Percentiles rank a stretch among this genome's conserved stretches.
Evolutionary conservation across 2,329 filamentous ascomycete genomes (phyloP).

Genomic region (Pleurostoma richardsiae): DNA sequence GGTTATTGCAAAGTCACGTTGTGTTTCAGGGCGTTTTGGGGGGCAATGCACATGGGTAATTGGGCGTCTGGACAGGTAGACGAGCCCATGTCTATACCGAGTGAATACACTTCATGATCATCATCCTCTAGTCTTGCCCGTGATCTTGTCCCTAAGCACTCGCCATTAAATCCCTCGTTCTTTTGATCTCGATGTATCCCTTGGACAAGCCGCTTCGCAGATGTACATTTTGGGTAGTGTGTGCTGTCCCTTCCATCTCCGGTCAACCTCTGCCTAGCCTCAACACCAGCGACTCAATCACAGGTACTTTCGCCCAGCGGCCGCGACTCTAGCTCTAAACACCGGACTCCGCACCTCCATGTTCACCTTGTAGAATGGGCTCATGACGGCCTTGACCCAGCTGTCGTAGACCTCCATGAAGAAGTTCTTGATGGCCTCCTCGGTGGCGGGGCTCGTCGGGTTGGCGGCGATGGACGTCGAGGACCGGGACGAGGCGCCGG

Average conservation of each 20-base stretch:
- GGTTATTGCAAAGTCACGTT: conserved; percentile 2
- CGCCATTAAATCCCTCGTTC: too few relatives aligned
- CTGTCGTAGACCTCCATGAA: conserved; percentile 94
- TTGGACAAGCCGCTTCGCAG: too few relatives aligned
- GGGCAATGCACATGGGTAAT: conserved; percentile 12
- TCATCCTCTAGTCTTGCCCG: background rate
- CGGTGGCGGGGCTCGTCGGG: conserved; percentile 82
- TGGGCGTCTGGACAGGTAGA: conserved; percentile 14
- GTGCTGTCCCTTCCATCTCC: too few relatives aligned
- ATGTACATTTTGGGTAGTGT: too few relatives aligned
- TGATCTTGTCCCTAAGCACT: too few relatives aligned
- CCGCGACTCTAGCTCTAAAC: conserved; percentile 75
- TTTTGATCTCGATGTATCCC: too few relatives aligned
- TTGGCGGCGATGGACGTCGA: conserved; percentile 75
- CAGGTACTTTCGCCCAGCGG: conserved; percentile 89
- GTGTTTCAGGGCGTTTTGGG: conserved; percentile 16
- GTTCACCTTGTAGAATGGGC: conserved; percentile 85
- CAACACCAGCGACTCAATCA: conserved; percentile 24
- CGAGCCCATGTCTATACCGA: conserved; percentile 8
- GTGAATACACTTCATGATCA: conserved; percentile 15
- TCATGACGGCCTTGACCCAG: conserved; percentile 97
- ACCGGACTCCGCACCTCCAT: conserved; percentile 82
- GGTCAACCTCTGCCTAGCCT: too few relatives aligned
- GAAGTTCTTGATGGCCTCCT: conserved; percentile 93
- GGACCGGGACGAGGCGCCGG: conserved; percentile 38